Conservation (phyloP, 108 stramenopile genomes). For the Skeletonema marinoi region DNA sequence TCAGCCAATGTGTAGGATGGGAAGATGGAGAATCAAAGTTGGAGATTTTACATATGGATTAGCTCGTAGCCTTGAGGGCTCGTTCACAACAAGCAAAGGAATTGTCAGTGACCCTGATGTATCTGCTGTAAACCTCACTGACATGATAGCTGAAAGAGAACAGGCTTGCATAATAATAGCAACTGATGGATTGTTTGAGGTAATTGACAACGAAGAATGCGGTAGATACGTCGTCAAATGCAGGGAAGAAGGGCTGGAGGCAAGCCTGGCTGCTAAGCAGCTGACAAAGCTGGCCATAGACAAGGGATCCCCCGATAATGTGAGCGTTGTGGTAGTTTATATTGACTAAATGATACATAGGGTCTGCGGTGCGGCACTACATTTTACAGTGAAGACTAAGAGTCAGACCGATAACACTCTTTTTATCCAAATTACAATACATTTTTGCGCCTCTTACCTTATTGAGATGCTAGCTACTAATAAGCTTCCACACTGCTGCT, state of each 20-base stretch:
- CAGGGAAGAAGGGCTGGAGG: slow-evolving; percentile 47
- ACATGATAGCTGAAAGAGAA: slow-evolving; percentile 40
- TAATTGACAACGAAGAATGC: slow-evolving; percentile 79
- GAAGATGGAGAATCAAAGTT: slow-evolving; percentile 55
- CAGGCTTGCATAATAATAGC: slow-evolving; percentile 59
- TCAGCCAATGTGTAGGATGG: slow-evolving; percentile 62
- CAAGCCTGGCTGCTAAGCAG: slow-evolving; percentile 64
- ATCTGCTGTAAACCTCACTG: slow-evolving; percentile 24
- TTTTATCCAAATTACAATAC: too few species aligned
- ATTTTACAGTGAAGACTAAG: too few species aligned
- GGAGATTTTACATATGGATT: slow-evolving; percentile 84
- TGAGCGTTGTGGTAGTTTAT: slow-evolving; percentile 72
- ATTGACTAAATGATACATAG: slow-evolving; percentile 27
- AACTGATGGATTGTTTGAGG: slow-evolving; percentile 85
- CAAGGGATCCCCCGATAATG: slow-evolving; percentile 82
- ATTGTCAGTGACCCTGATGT: slow-evolving; percentile 75
- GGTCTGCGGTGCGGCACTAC: too few species aligned
- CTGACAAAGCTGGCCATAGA: slow-evolving; percentile 64
- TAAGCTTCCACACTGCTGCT: too few species aligned
- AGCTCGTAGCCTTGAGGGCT: slow-evolving; percentile 67
- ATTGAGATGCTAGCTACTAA: too few species aligned
- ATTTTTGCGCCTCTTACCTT: too few species aligned
- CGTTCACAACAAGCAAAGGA: slow-evolving; percentile 78
- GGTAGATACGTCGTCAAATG: slow-evolving; percentile 58
- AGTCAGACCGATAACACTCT: too few species aligned